Evolutionary conservation across 495 filamentous ascomycete genomes (phyloP).

Genomic region (Amphirosellinia nigrospora): DNA sequence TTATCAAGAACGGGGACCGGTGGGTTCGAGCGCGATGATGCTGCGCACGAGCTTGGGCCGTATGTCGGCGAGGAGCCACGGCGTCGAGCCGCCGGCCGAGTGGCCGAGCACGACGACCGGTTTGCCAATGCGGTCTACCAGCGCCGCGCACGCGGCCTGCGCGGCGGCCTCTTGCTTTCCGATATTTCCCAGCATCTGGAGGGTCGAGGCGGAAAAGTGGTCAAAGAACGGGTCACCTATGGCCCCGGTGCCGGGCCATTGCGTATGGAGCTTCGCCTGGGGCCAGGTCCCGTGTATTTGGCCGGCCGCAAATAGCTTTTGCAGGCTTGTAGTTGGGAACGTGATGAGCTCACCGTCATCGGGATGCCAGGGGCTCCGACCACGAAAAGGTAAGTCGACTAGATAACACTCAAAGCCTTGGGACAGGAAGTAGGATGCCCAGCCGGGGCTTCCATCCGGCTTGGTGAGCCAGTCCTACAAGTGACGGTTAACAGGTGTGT

Average conservation of each 20-base stretch:
- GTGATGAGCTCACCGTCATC: conserved; percentile 29
- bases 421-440: conserved; percentile 58
- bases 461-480: conserved; percentile 54
- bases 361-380: conserved; percentile 41
- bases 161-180: conserved; percentile 49
- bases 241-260: conserved; percentile 59
- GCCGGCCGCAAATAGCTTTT: conserved; percentile 48
- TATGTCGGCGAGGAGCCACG: conserved; percentile 56
- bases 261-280: conserved; percentile 54
- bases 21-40: conserved; percentile 61
- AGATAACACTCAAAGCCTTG: conserved; percentile 55
- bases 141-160: conserved; percentile 50
- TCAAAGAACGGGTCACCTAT: conserved; percentile 60
- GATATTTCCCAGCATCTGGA: conserved; percentile 47
- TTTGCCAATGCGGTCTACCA: conserved; percentile 55
- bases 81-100: conserved; percentile 58
- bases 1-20: conserved; percentile 58
- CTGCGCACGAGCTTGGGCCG: conserved; percentile 52
- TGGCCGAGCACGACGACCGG: conserved; percentile 57
- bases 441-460: conserved; percentile 56
- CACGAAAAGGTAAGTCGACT: conserved; percentile 50
- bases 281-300: conserved; percentile 48
- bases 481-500: conserved; percentile 19
- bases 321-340: conserved; percentile 36
- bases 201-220: conserved; percentile 52